Evolutionary conservation across 805 yeast species (phyloP).

Genomic region (Cyberlindnera petersonii): DNA sequence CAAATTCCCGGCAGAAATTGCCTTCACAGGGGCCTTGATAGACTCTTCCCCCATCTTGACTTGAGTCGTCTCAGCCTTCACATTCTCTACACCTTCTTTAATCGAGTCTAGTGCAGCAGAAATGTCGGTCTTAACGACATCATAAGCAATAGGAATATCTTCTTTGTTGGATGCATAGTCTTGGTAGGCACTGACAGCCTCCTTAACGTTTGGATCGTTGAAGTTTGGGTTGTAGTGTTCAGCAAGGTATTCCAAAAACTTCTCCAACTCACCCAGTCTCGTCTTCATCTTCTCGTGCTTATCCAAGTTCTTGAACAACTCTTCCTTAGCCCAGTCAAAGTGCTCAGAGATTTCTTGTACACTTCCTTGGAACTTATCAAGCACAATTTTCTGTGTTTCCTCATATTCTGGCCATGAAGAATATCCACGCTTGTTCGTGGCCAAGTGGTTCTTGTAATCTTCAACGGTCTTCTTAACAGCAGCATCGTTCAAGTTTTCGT

Average conservation of each 20-base stretch:
- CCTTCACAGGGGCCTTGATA: constrained; percentile 1
- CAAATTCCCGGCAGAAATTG: constrained; percentile 4
- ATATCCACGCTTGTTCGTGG: constrained; percentile 9
- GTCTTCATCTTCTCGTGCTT: constrained; percentile 15
- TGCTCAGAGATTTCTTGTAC: background rate
- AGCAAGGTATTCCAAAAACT: constrained; percentile 41
- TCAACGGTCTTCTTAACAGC: constrained; percentile 76
- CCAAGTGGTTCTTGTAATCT: constrained; percentile 28
- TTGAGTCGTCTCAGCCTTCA: background rate
- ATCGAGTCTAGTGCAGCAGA: constrained; percentile 2
- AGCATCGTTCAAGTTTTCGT: constrained; percentile 80
- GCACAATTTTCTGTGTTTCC: background rate
- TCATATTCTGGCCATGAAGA: background rate
- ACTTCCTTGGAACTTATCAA: background rate
- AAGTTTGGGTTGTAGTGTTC: constrained; percentile 68
- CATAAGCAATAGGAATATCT: background rate
- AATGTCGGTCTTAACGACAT: background rate
- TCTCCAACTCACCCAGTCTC: constrained; percentile 36
- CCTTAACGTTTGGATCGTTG: constrained; percentile 69
- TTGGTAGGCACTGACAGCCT: constrained; percentile 49
- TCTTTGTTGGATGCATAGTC: constrained; percentile 34
- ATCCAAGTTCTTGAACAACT: constrained; percentile 9
- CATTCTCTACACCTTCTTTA: constrained; percentile 1
- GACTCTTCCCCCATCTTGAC: background rate
- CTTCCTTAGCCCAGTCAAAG: constrained; percentile 7